Percentiles rank a stretch among this genome's conserved stretches.
These are phyloP conservation scores for Trichophaea hybrida DNA, from an alignment of 2,329 filamentous ascomycete genomes.

Conservation along the genomic window DNA sequence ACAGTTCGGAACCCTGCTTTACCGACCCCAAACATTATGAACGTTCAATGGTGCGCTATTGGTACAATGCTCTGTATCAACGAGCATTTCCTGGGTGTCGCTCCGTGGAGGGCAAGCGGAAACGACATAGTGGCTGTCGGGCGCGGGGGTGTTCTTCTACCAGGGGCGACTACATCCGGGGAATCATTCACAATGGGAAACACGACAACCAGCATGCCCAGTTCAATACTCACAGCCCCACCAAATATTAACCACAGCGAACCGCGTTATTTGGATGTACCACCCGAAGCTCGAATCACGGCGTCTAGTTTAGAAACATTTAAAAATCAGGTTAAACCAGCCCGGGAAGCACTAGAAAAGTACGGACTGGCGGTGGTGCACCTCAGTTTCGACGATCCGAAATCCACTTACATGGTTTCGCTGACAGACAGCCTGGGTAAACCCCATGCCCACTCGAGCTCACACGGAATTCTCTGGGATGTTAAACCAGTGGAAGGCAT, in stretches of 20 bases:
- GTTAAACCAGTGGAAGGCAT: constrained; percentile 24
- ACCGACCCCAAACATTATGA: neutral
- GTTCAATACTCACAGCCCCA: neutral
- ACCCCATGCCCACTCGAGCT: constrained; percentile 25
- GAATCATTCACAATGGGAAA: neutral
- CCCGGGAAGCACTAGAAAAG: constrained; percentile 18
- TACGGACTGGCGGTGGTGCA: constrained; percentile 23
- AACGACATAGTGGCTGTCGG: constrained; percentile 20
- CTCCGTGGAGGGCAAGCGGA: constrained; percentile 17
- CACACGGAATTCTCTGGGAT: constrained; percentile 28
- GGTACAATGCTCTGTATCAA: constrained; percentile 23
- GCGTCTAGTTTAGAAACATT: neutral
- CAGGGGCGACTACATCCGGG: constrained; percentile 5
- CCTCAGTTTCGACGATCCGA: constrained; percentile 20
- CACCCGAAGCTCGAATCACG: neutral
- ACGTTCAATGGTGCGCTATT: constrained; percentile 18
- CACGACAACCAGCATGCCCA: neutral
- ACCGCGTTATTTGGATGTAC: neutral
- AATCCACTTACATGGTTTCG: constrained; percentile 23
- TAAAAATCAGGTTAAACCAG: constrained; percentile 6
- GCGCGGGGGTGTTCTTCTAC: constrained; percentile 14
- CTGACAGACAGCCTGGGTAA: constrained; percentile 22
- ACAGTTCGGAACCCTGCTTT: neutral
- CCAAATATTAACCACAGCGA: neutral
- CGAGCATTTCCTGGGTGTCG: constrained; percentile 13